Percentiles rank a stretch among this genome's conserved stretches.
phyloP scores from a whole-genome alignment of 495 filamentous ascomycete species.

The Neurospora terricola region DNA sequence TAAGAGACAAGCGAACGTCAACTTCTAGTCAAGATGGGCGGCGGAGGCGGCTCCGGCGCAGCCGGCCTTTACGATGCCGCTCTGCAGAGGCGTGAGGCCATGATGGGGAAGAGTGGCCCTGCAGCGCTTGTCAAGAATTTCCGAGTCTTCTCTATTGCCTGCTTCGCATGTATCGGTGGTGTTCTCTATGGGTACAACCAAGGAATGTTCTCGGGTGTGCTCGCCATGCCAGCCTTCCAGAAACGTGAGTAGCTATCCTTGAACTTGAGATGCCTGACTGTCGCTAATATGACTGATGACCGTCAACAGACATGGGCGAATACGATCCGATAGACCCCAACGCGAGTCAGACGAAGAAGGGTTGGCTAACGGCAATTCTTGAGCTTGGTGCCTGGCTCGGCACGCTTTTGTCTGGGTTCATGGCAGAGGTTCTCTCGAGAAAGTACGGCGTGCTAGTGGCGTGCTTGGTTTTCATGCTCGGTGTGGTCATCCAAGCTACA shows the following conservation, averaged over 20 bases:
- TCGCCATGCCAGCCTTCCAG: constrained; percentile 51
- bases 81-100: constrained; percentile 50
- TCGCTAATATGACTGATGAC: constrained; percentile 13
- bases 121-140: constrained; percentile 57
- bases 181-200: constrained; percentile 61
- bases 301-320: constrained; percentile 49
- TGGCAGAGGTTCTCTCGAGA: constrained; percentile 63
- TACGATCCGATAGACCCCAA: constrained; percentile 38
- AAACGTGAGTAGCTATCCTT: constrained; percentile 24
- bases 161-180: constrained; percentile 73
- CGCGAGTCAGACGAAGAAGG: constrained; percentile 55
- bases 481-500: constrained; percentile 63
- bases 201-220: constrained; percentile 66
- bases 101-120: constrained; percentile 56
- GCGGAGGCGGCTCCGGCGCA: constrained; percentile 24
- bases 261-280: not conserved
- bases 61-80: constrained; percentile 50
- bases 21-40: constrained; percentile 18
- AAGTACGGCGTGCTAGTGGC: constrained; percentile 68
- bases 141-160: constrained; percentile 60
- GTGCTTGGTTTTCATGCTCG: constrained; percentile 62
- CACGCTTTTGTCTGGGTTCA: constrained; percentile 61
- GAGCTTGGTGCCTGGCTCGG: constrained; percentile 78
- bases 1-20: not conserved
- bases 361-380: constrained; percentile 72